Percentiles rank a stretch among this genome's conserved stretches.
These are phyloP conservation scores for Acanthamoeba healyi DNA, from an alignment of 208 protist species.

Conservation along the genomic window DNA sequence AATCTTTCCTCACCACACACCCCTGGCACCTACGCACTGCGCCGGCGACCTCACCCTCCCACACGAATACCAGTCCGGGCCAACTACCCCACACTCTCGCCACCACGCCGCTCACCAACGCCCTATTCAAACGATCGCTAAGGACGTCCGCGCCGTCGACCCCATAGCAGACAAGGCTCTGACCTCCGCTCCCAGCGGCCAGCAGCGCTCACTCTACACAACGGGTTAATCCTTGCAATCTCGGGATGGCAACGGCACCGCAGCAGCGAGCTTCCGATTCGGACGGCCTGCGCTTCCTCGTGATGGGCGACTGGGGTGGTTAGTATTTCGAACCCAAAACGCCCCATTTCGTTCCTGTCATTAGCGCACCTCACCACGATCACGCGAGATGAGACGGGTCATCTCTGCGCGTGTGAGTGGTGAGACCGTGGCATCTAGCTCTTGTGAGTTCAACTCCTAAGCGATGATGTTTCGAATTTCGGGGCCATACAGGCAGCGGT, in stretches of 20 bases:
- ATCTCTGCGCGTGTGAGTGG: neutral
- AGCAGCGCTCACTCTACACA: neutral
- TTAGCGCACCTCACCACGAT: neutral
- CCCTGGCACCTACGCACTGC: too few relatives aligned
- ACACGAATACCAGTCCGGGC: too few relatives aligned
- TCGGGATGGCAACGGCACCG: neutral
- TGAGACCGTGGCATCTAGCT: neutral
- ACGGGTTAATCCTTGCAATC: neutral
- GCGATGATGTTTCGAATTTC: neutral
- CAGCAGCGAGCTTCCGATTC: neutral
- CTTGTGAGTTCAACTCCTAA: neutral
- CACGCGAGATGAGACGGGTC: neutral
- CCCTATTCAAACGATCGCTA: neutral
- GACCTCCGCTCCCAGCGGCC: neutral
- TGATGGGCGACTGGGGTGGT: conserved; percentile 79
- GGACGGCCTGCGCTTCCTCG: conserved; percentile 64
- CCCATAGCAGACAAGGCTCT: neutral
- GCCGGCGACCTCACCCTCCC: neutral
- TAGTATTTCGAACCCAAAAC: neutral
- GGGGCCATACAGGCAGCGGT: conserved; percentile 2
- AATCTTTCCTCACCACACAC: too few relatives aligned
- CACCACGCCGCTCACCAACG: neutral
- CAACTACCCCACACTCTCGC: neutral
- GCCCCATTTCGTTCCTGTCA: neutral
- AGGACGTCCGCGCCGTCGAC: neutral